Conservation (phyloP, 2,329 filamentous ascomycete genomes). For the Penicillium palitans region DNA sequence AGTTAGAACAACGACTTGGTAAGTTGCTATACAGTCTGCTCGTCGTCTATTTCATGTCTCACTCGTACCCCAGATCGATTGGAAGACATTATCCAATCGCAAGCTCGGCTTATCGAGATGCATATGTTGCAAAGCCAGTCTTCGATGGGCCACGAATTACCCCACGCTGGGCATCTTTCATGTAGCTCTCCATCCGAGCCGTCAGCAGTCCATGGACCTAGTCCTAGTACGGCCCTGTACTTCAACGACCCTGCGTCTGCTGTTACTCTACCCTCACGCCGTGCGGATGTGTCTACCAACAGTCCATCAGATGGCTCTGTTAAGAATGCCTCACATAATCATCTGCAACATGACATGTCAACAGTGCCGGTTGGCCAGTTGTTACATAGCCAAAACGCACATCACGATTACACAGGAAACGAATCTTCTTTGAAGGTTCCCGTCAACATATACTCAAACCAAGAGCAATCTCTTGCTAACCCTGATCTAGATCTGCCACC, state of each 20-base stretch:
- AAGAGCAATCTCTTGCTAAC: slow-evolving; percentile 47
- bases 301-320: slow-evolving; percentile 38
- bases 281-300: slow-evolving; percentile 45
- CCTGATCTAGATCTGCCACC: slow-evolving; percentile 70
- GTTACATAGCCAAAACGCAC: slow-evolving; percentile 26
- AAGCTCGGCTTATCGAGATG: slow-evolving; percentile 66
- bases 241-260: slow-evolving; percentile 58
- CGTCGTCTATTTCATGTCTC: not conserved
- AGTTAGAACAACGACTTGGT: slow-evolving; percentile 68
- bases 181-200: slow-evolving; percentile 51
- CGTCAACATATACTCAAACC: slow-evolving; percentile 54
- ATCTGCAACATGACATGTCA: slow-evolving; percentile 25
- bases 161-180: slow-evolving; percentile 30
- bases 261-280: slow-evolving; percentile 50
- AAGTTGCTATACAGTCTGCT: slow-evolving; percentile 9
- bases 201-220: slow-evolving; percentile 56
- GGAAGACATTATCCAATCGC: slow-evolving; percentile 64
- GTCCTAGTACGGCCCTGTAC: slow-evolving; percentile 60
- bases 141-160: slow-evolving; percentile 30
- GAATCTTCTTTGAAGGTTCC: slow-evolving; percentile 59
- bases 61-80: slow-evolving; percentile 55
- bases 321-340: slow-evolving; percentile 27
- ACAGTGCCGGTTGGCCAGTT: slow-evolving; percentile 23
- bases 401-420: slow-evolving; percentile 47
- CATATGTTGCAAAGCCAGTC: slow-evolving; percentile 48